These are phyloP conservation scores for Termitomyces sp. DNA, from an alignment of 768 basidiomycete genomes.

Conservation along the genomic window DNA sequence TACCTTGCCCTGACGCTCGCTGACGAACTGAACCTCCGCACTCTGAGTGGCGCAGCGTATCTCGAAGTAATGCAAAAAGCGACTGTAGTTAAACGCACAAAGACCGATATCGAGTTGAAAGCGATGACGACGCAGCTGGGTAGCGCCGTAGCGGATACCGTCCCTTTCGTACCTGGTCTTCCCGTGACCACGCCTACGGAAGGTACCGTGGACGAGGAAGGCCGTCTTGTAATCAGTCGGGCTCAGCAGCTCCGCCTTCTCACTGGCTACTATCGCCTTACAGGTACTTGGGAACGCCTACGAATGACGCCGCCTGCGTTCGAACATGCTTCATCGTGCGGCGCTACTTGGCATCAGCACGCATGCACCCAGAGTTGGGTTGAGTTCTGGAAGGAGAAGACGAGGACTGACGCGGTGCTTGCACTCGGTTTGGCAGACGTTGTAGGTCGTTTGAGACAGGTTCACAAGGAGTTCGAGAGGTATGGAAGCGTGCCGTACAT, in stretches of 20 bases:
- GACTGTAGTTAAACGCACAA: conserved; percentile 35
- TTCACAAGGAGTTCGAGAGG: conserved; percentile 66
- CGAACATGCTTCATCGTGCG: conserved; percentile 61
- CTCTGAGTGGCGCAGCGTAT: conserved; percentile 63
- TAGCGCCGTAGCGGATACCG: neutral
- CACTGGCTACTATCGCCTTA: conserved; percentile 67
- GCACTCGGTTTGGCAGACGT: conserved; percentile 62
- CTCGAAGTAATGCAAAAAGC: conserved; percentile 71
- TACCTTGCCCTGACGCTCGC: conserved; percentile 72
- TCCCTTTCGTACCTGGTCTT: neutral
- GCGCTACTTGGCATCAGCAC: conserved; percentile 69
- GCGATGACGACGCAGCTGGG: conserved; percentile 5
- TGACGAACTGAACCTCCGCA: conserved; percentile 62
- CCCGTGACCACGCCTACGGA: conserved; percentile 13
- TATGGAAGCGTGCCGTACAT: conserved; percentile 76
- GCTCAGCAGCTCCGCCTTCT: conserved; percentile 64
- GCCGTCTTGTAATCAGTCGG: conserved; percentile 49
- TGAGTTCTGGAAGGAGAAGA: conserved; percentile 80
- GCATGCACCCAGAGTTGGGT: conserved; percentile 71
- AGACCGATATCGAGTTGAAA: conserved; percentile 25
- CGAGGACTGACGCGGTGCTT: conserved; percentile 57
- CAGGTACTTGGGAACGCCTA: conserved; percentile 61
- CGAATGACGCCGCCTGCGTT: conserved; percentile 56
- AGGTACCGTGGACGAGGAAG: conserved; percentile 37
- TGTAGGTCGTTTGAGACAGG: conserved; percentile 56